phyloP scores from a whole-genome alignment of 1,139 yeast genomes.

The Nematodospora anomalae region DNA sequence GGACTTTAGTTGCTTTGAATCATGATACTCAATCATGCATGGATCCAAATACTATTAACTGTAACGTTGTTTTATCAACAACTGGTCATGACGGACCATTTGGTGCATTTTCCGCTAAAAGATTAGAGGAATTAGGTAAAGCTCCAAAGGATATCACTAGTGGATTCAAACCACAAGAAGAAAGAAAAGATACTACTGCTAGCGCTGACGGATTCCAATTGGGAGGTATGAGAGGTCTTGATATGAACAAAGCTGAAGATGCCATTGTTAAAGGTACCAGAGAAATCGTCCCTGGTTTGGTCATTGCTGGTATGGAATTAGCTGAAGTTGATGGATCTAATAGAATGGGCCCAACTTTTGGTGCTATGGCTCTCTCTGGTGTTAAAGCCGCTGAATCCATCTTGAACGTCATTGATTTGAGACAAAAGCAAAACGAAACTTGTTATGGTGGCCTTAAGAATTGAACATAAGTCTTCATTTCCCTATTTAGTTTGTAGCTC shows the following conservation, averaged over 20 bases:
- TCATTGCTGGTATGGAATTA: slow-evolving; percentile 80
- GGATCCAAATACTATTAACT: slow-evolving; percentile 82
- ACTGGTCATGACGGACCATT: slow-evolving; percentile 85
- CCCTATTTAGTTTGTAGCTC: background rate
- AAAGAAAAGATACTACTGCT: slow-evolving; percentile 2
- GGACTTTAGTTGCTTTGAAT: slow-evolving; percentile 77
- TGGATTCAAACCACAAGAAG: slow-evolving; percentile 12
- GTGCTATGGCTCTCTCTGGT: slow-evolving; percentile 78
- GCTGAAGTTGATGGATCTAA: slow-evolving; percentile 76
- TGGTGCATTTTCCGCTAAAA: slow-evolving; percentile 74
- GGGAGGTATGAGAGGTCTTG: slow-evolving; percentile 77
- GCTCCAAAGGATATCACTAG: slow-evolving; percentile 23
- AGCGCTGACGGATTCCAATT: slow-evolving; percentile 42
- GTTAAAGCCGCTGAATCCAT: slow-evolving; percentile 72
- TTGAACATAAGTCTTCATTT: too few species aligned
- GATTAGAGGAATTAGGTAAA: slow-evolving; percentile 36
- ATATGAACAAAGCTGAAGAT: slow-evolving; percentile 78
- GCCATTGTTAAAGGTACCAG: slow-evolving; percentile 72
- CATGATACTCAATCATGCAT: slow-evolving; percentile 79
- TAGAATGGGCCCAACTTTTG: slow-evolving; percentile 86
- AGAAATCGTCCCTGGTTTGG: slow-evolving; percentile 69
- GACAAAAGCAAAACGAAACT: slow-evolving; percentile 42
- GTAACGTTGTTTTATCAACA: slow-evolving; percentile 68
- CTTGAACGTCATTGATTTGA: slow-evolving; percentile 49
- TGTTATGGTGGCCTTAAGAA: slow-evolving; percentile 15